Base-by-base conservation (phyloP, 345 rosid species). In the Combretum micranthum region DNA sequence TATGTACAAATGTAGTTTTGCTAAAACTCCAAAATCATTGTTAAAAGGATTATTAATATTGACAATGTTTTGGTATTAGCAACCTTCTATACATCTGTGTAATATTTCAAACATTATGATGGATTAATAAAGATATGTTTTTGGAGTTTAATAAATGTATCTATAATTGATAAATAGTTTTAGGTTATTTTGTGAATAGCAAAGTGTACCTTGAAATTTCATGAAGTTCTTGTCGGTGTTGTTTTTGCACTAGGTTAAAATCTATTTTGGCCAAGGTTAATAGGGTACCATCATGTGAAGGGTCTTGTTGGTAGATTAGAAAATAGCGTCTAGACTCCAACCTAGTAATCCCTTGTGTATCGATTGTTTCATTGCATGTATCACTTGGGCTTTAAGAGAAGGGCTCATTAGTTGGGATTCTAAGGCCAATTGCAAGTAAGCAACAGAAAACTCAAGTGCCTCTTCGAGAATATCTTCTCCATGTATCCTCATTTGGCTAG, bases 381-480 rank as follows among this genome's bases (percentile, higher is more conserved):
- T 12, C 10, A 49, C 19, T n/a, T 49, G 52, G 18, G 19, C 2
- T n/a, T 12, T 12, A 49, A 49, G 52, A 10, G 19, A 12, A 49
- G 7, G 52, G 52, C 6, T 49, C n/a, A 21, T 19, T 1, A 9
- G 10, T n/a, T 49, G 21, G 20, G 15, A 8, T 10, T 26, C 50
- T 12, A 48, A 25, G 23, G 4, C 6, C 3, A 43, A 25, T 19
- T 49, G 44, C 1, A 59, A 22, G 18, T 59, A 22, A 47, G 44
- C n/a, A 23, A 7, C 32, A 22, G 62, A 26, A 16, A 59, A 59
- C 17, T 20, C 44, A 4, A 59, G 20, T 15, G 62, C 62, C 21
- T 59, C 62, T 13, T 48, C 62, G 9, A 59, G 52, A 59, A 47
- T 39, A 22, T 59, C 62, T 48, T 59, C 53, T 47, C 62, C 62